Conservation (phyloP, 768 basidiomycete species). For the Mycena capillaripes region DNA sequence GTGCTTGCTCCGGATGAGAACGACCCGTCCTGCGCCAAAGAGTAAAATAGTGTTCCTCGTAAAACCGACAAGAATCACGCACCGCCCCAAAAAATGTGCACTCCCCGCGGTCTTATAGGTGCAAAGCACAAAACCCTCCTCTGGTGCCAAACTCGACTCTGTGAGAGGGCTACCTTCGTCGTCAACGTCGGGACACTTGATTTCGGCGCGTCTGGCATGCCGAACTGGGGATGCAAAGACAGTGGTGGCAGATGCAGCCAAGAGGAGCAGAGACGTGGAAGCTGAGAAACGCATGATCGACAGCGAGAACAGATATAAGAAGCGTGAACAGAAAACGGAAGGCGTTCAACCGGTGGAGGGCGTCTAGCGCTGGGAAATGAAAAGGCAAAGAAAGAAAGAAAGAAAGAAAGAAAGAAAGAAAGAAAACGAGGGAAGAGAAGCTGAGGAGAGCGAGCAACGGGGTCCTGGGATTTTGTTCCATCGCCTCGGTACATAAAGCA, state of each 20-base stretch:
- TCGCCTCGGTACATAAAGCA: not conserved
- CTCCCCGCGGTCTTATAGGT: not conserved
- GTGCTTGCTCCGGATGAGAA: conserved; percentile 19
- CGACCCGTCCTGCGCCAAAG: conserved; percentile 10
- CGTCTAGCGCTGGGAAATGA: conserved; percentile 17
- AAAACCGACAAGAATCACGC: not conserved
- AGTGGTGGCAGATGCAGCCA: conserved; percentile 19
- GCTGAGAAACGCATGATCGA: conserved; percentile 11
- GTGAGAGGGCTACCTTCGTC: not conserved
- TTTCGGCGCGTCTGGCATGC: not conserved
- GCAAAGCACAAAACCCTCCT: not conserved
- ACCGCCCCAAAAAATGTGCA: conserved; percentile 5
- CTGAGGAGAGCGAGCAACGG: not conserved
- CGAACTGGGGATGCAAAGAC: conserved; percentile 12
- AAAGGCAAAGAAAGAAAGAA: not conserved
- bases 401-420: not conserved
- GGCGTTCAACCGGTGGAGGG: conserved; percentile 26
- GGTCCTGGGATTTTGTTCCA: not conserved
- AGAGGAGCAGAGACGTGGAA: conserved; percentile 4
- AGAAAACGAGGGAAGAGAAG: not conserved
- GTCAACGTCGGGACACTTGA: not conserved
- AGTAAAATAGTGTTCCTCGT: not conserved
- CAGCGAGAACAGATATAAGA: not conserved
- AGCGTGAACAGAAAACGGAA: not conserved
- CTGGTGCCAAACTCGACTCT: not conserved